A percentile compares a stretch with the other conserved stretches of the same genome.
Evolutionary conservation across 805 yeast species (phyloP).

Genomic region (Brettanomyces naardenensis): DNA sequence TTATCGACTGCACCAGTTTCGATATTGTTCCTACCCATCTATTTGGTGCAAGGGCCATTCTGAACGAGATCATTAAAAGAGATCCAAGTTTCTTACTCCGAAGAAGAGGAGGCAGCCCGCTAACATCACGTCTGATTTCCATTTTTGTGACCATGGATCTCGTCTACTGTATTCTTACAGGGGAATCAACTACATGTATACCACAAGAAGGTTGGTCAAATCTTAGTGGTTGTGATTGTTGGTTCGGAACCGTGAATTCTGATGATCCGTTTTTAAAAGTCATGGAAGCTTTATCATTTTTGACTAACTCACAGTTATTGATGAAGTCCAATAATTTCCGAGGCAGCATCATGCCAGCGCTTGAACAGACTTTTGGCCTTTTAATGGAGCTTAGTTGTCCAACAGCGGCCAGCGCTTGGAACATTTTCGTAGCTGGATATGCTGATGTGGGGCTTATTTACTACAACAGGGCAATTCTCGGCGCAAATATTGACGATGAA

Average conservation of each 20-base stretch:
- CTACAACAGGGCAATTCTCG: conserved; percentile 13
- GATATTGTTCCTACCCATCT: conserved; percentile 13
- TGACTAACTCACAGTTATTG: conserved; percentile 10
- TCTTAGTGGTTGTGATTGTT: conserved; percentile 17
- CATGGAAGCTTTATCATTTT: conserved; percentile 16
- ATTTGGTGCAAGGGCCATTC: conserved; percentile 20
- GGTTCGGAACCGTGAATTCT: conserved; percentile 21
- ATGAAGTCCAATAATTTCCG: background rate
- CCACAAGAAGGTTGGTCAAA: conserved; percentile 14
- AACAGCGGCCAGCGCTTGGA: background rate
- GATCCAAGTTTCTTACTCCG: conserved; percentile 8
- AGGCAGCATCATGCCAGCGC: background rate
- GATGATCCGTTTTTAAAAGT: conserved; percentile 25
- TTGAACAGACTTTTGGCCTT: background rate
- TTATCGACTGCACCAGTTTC: conserved; percentile 15
- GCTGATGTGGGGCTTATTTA: conserved; percentile 18
- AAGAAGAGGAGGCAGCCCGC: conserved; percentile 3
- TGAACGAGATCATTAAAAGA: conserved; percentile 9
- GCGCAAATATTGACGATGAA: conserved; percentile 4
- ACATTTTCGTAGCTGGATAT: conserved; percentile 15
- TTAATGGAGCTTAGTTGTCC: conserved; percentile 1
- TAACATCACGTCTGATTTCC: conserved; percentile 18
- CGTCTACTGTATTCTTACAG: conserved; percentile 17
- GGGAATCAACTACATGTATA: conserved; percentile 14
- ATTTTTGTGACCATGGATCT: conserved; percentile 22